A percentile compares a stretch with the other conserved stretches of the same genome.
phyloP scores from a whole-genome alignment of 306 rosid genomes.

The Lablab purpureus region DNA sequence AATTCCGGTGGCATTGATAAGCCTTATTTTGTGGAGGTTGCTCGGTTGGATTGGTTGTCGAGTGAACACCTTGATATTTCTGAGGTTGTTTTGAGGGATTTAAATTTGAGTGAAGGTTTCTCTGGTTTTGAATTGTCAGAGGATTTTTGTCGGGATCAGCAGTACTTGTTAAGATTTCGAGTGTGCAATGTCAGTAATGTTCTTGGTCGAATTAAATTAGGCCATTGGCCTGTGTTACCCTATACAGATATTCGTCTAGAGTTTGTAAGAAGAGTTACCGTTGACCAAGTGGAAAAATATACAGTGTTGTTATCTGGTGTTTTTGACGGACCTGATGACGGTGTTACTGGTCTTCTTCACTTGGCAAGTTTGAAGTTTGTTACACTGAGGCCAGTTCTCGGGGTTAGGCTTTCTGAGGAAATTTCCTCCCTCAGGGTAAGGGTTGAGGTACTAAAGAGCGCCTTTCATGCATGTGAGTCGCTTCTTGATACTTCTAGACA shows the following conservation, averaged over 20 bases:
- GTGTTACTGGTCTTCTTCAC: conserved; percentile 83
- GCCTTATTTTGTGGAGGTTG: conserved; percentile 81
- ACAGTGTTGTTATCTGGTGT: conserved; percentile 75
- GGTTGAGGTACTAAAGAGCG: conserved; percentile 72
- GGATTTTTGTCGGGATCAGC: conserved; percentile 56
- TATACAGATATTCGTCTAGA: conserved; percentile 72
- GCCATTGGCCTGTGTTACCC: conserved; percentile 89
- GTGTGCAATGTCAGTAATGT: conserved; percentile 61
- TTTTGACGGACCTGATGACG: conserved; percentile 91
- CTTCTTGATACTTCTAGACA: conserved; percentile 77
- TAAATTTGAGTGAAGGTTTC: conserved; percentile 63
- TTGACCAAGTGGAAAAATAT: conserved; percentile 48
- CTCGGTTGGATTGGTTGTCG: conserved; percentile 61
- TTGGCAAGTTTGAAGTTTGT: conserved; percentile 78
- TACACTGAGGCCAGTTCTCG: conserved; percentile 72
- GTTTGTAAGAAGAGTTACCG: conserved; percentile 54
- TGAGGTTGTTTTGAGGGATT: conserved; percentile 72
- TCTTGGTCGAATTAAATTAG: conserved; percentile 72
- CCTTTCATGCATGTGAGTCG: conserved; percentile 80
- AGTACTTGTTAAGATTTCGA: conserved; percentile 69
- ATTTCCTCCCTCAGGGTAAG: conserved; percentile 68
- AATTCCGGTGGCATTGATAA: conserved; percentile 47
- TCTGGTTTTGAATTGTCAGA: conserved; percentile 54
- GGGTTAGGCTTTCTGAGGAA: conserved; percentile 55
- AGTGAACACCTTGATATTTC: conserved; percentile 82